These are phyloP conservation scores for Trebouxia sp. DNA, from an alignment of 139 green algal species.

Conservation along the genomic window DNA sequence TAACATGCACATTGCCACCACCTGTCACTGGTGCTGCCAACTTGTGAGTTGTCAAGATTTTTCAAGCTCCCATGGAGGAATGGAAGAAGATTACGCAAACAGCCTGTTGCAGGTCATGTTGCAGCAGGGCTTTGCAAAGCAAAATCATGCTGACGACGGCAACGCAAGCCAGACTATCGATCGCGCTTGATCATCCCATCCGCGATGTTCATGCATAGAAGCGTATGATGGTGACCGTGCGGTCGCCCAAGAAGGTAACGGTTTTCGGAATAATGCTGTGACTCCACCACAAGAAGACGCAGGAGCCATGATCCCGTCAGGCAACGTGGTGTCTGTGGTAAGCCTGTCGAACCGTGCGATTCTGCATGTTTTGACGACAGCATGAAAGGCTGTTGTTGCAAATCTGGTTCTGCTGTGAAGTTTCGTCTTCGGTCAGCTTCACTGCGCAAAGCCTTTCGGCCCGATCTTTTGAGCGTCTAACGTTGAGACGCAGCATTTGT, in stretches of 20 bases:
- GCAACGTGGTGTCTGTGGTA: constrained; percentile 15
- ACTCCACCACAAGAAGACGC: not conserved
- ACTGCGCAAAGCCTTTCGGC: too few relatives aligned
- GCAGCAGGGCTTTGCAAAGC: not conserved
- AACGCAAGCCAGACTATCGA: not conserved
- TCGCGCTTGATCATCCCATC: too few relatives aligned
- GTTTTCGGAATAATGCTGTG: constrained; percentile 16
- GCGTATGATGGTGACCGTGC: not conserved
- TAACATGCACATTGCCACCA: too few relatives aligned
- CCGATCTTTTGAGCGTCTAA: not conserved
- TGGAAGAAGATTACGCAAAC: constrained; percentile 27
- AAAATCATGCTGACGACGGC: not conserved
- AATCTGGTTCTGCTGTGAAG: not conserved
- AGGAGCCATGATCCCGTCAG: not conserved
- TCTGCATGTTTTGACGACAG: too few relatives aligned
- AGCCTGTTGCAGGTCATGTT: too few relatives aligned
- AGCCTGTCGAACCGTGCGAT: too few relatives aligned
- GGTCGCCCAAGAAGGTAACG: not conserved
- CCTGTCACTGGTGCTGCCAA: too few relatives aligned
- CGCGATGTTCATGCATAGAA: too few relatives aligned
- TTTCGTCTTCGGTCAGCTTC: constrained; percentile 8
- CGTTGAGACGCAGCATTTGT: too few relatives aligned
- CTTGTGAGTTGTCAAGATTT: too few relatives aligned
- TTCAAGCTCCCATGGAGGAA: not conserved
- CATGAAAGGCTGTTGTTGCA: too few relatives aligned